These are phyloP conservation scores for Colletotrichum sojae DNA, from an alignment of 2,329 filamentous ascomycete genomes.

Conservation along the genomic window DNA sequence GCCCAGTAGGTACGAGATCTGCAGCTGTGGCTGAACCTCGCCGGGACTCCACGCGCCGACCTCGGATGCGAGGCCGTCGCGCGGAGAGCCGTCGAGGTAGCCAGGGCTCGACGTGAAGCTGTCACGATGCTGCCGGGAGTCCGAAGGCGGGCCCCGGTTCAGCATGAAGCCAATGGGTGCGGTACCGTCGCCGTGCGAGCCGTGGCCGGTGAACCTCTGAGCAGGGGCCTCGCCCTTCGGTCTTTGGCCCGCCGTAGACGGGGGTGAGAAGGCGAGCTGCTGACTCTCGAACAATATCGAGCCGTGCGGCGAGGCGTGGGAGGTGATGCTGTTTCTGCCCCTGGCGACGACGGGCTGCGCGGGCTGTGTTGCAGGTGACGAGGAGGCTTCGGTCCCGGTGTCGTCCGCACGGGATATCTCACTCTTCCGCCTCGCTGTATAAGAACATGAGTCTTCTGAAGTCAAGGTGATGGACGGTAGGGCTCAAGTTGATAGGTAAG, in stretches of 20 bases:
- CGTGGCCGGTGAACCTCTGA: conserved; percentile 27
- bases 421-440: conserved; percentile 21
- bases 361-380: conserved; percentile 1
- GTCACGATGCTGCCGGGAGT: background rate
- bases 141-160: conserved; percentile 18
- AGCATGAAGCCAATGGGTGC: conserved; percentile 35
- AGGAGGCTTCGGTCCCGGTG: conserved; percentile 12
- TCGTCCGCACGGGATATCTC: conserved; percentile 7
- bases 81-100: conserved; percentile 7
- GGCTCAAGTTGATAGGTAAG: background rate
- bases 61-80: conserved; percentile 11
- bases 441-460: background rate
- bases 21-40: conserved; percentile 28
- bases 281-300: conserved; percentile 4
- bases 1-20: conserved; percentile 29
- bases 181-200: conserved; percentile 28
- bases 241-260: background rate
- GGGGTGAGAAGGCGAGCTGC: conserved; percentile 19
- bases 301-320: conserved; percentile 13
- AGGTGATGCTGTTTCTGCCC: conserved; percentile 11
- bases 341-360: background rate
- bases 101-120: conserved; percentile 11
- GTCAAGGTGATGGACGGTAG: background rate
- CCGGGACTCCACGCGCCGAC: conserved; percentile 2
- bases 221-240: conserved; percentile 10